These are phyloP conservation scores for Pythium chondricola DNA, from an alignment of 352 stramenopile species.

Conservation along the genomic window DNA sequence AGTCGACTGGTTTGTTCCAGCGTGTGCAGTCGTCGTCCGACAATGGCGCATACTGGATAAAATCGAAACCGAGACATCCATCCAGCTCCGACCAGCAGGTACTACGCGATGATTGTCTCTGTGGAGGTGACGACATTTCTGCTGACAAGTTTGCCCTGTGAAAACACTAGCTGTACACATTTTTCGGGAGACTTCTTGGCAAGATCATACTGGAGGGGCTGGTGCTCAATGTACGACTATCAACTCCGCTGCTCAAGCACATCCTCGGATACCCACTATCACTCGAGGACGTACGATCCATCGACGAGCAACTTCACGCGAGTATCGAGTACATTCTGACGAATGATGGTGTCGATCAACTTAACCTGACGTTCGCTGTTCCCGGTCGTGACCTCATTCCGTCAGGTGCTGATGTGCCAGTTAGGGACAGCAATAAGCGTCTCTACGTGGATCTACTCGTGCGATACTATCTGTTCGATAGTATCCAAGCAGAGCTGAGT, in stretches of 20 bases:
- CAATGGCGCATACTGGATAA: slow-evolving; percentile 67
- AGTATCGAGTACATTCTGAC: slow-evolving; percentile 60
- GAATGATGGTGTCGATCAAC: slow-evolving; percentile 40
- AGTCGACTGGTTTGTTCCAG: slow-evolving; percentile 43
- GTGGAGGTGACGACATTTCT: no score
- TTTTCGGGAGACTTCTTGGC: slow-evolving; percentile 61
- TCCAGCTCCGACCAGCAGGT: slow-evolving; percentile 38
- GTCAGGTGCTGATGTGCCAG: slow-evolving; percentile 38
- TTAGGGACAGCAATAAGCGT: slow-evolving; percentile 95
- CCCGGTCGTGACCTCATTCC: slow-evolving; percentile 55
- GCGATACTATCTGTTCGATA: slow-evolving; percentile 94
- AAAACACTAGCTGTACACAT: slow-evolving; percentile 63
- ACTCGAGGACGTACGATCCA: slow-evolving; percentile 48
- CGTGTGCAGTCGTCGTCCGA: slow-evolving; percentile 35
- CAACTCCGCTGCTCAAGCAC: slow-evolving; percentile 61
- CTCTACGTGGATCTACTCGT: slow-evolving; percentile 90
- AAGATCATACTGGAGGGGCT: slow-evolving; percentile 72
- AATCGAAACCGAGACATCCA: slow-evolving; percentile 19
- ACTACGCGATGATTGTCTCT: no score
- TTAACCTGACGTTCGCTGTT: slow-evolving; percentile 63
- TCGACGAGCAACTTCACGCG: slow-evolving; percentile 67
- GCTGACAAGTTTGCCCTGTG: background rate
- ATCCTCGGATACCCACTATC: slow-evolving; percentile 54
- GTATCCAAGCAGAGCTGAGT: slow-evolving; percentile 84
- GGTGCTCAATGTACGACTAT: slow-evolving; percentile 60